Percentiles rank a stretch among this genome's conserved stretches.
phyloP scores from a whole-genome alignment of 2,329 filamentous ascomycete genomes.

The Colletotrichum musae region DNA sequence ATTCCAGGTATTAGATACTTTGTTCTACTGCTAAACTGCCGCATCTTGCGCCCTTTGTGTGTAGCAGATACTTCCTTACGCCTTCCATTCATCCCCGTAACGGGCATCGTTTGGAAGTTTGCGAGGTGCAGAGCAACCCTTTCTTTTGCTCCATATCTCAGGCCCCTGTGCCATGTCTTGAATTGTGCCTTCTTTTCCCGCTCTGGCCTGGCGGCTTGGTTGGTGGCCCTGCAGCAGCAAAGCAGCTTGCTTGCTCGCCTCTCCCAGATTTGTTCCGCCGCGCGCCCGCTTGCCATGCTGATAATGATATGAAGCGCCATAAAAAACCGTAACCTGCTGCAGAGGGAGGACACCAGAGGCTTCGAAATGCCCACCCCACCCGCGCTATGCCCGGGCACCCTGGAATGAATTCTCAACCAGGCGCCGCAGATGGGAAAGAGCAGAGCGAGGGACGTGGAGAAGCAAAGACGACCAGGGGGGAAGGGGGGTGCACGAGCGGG shows the following conservation, averaged over 20 bases:
- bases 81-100: neutral
- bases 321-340: neutral
- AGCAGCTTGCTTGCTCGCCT: too few relatives aligned
- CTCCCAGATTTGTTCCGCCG: too few relatives aligned
- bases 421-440: conserved; percentile 24
- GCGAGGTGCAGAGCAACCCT: neutral
- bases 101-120: neutral
- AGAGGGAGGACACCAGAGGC: conserved; percentile 8
- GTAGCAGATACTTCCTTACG: too few relatives aligned
- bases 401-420: conserved; percentile 28
- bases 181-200: too few relatives aligned
- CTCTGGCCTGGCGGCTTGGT: too few relatives aligned
- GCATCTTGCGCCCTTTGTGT: too few relatives aligned
- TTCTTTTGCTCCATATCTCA: too few relatives aligned
- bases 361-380: conserved; percentile 20
- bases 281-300: too few relatives aligned
- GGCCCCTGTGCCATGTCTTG: too few relatives aligned
- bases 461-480: neutral
- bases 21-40: too few relatives aligned
- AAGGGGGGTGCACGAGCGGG: neutral
- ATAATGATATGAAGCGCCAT: neutral
- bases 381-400: conserved; percentile 10
- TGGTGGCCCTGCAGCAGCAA: too few relatives aligned
- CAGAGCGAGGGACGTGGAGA: conserved; percentile 10
- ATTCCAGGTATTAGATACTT: too few relatives aligned